Percentiles rank a stretch among this genome's conserved stretches.
Evolutionary conservation across 2,329 filamentous ascomycete genomes (phyloP).

Genomic region (Pestalotiopsis sp.): DNA sequence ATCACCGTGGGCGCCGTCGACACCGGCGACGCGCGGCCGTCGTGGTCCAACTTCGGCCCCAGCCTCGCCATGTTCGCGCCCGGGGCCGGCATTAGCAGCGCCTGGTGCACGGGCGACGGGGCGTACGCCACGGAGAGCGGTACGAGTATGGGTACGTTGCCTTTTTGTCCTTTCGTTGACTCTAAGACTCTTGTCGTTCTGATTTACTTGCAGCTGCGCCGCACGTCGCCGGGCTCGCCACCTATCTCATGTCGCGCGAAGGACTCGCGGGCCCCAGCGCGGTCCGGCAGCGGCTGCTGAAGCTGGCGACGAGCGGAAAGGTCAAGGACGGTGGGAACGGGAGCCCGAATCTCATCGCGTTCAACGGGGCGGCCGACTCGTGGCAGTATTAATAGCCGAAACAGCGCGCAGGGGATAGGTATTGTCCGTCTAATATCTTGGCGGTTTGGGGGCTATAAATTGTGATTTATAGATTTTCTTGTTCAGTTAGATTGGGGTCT

Average conservation of each 20-base stretch:
- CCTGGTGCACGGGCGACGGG: conserved; percentile 21
- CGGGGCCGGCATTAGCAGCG: conserved; percentile 25
- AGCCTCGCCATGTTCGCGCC: conserved; percentile 29
- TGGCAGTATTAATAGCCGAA: neutral
- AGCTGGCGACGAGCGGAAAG: conserved; percentile 23
- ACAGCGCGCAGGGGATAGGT: neutral
- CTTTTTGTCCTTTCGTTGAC: neutral
- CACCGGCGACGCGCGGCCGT: conserved; percentile 22
- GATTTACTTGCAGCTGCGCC: conserved; percentile 19
- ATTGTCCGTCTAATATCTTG: neutral
- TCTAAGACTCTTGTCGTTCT: neutral
- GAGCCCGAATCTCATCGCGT: conserved; percentile 29
- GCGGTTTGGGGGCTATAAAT: too few species aligned
- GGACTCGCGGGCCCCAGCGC: conserved; percentile 18
- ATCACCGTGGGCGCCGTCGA: conserved; percentile 29
- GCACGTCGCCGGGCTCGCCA: conserved; percentile 28
- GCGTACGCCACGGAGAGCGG: conserved; percentile 22
- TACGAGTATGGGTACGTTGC: conserved; percentile 26
- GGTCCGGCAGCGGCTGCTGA: conserved; percentile 19
- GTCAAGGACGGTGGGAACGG: conserved; percentile 22
- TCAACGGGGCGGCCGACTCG: conserved; percentile 24
- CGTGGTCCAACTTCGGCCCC: conserved; percentile 28
- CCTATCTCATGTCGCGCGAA: conserved; percentile 28
- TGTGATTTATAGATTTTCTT: too few species aligned
- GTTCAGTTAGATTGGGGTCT: neutral